Percentiles rank a stretch among this genome's conserved stretches.
Evolutionary conservation across 352 stramenopile genomes (phyloP).

Genomic region (Globisporangium cystogenes): DNA sequence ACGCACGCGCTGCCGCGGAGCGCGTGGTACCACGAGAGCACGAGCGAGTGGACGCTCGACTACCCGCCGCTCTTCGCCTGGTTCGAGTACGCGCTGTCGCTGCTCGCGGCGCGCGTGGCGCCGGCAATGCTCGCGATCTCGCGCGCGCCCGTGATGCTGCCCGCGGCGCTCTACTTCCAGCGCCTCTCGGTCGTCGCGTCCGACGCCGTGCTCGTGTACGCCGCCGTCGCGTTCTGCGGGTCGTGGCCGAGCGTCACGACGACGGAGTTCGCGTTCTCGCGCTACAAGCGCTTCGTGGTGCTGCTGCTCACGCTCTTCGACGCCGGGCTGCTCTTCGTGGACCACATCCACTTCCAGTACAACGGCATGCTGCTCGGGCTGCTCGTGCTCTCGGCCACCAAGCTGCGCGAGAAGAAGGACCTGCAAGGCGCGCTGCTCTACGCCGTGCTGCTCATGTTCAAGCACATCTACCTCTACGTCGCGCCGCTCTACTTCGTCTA

Average conservation of each 20-base stretch:
- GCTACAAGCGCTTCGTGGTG: constrained; percentile 55
- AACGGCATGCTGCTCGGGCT: constrained; percentile 97
- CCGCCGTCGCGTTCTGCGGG: constrained; percentile 64
- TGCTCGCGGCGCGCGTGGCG: constrained; percentile 52
- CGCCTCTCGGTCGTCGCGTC: constrained; percentile 89
- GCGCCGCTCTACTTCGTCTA: constrained; percentile 96
- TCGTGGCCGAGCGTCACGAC: constrained; percentile 80
- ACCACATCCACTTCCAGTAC: constrained; percentile 99
- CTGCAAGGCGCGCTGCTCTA: constrained; percentile 89
- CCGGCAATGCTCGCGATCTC: constrained; percentile 61
- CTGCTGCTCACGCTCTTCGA: constrained; percentile 91
- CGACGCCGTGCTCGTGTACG: constrained; percentile 88
- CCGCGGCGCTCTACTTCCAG: constrained; percentile 87
- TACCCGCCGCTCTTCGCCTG: constrained; percentile 98
- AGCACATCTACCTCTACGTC: constrained; percentile 97
- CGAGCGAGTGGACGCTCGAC: constrained; percentile 97
- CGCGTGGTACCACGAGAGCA: constrained; percentile 95
- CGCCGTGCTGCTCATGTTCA: constrained; percentile 93
- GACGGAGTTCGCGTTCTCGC: constrained; percentile 55
- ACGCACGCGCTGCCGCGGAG: constrained; percentile 84
- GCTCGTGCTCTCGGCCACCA: constrained; percentile 89
- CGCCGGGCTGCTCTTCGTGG: constrained; percentile 92
- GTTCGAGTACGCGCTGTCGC: constrained; percentile 91
- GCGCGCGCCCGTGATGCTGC: constrained; percentile 46
- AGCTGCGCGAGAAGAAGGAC: constrained; percentile 73